Base-by-base conservation (phyloP, 345 rosid species). In the Syzygium grande region DNA sequence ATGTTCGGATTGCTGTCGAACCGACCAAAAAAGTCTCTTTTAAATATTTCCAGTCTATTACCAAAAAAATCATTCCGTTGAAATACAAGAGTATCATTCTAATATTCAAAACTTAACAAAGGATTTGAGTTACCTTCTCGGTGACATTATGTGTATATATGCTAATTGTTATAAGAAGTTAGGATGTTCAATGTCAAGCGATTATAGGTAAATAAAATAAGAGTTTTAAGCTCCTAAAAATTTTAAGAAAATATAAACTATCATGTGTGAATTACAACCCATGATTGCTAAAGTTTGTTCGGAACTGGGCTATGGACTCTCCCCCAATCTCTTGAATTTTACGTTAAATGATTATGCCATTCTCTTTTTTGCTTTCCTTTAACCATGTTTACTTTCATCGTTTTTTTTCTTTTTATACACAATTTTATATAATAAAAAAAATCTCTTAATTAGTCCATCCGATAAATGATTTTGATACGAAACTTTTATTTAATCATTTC, bases 1-100 rank as follows among this genome's bases (percentile, higher is more conserved):
- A 65, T 8, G 12, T 1, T 3, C 0, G 0, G 4, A 15, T 65
- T 15, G 5, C 0, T 1, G 0, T 30, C 22, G 4, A 16, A 65
- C 4, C 23, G 4, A 65, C 0, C 9, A 30, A 4, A 65, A 65
- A 65, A 30, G 5, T 30, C 23, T 30, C 8, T 65, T 7, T 68
- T 68, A 17, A 19, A 34, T 34, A 34, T 68, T 68, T 34, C 12
- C 6, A 34, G 11, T 11, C 46, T 21, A 4, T 17, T 34, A 2
- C 23, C 7, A 2, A 34, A 4, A 4, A 68, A 68, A 41, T 30
- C 34, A 17, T 34, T 8, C 1, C 11, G 7, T 68, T 34, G 3
- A 68, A 68, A 17, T 34, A 22, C 12, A 30, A 68, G 79, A 5
- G 9, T 68, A 17, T 0, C 2, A 2, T 34, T 38, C 22, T 68